Conservation (phyloP, 2,329 filamentous ascomycete species). For the Diaporthe helianthi region DNA sequence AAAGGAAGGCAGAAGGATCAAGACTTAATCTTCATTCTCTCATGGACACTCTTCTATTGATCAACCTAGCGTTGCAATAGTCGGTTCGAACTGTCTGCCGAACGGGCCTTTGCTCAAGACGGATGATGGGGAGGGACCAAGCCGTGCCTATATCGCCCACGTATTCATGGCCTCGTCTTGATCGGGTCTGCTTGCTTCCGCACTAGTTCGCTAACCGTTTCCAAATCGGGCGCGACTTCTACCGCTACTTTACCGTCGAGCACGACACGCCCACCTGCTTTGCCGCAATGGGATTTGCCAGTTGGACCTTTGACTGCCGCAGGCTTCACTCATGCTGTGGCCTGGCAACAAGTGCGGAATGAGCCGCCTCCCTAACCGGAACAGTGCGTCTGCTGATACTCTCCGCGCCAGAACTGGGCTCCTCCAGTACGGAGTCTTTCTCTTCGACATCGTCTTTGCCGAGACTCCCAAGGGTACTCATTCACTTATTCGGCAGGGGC, state of each 20-base stretch:
- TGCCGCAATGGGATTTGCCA: slow-evolving; percentile 33
- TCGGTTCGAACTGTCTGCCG: slow-evolving; percentile 23
- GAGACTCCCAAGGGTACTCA: background rate
- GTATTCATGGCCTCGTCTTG: slow-evolving; percentile 7
- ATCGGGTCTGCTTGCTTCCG: slow-evolving; percentile 37
- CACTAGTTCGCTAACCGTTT: slow-evolving; percentile 45
- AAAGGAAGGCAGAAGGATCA: background rate
- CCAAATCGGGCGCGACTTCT: slow-evolving; percentile 40
- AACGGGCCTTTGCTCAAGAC: background rate
- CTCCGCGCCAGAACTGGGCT: background rate
- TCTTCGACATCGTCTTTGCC: slow-evolving; percentile 10
- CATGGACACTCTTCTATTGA: background rate
- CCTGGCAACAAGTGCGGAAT: slow-evolving; percentile 21
- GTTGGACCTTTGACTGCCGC: slow-evolving; percentile 33
- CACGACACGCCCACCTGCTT: slow-evolving; percentile 34
- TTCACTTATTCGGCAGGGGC: slow-evolving; percentile 16
- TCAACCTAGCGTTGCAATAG: background rate
- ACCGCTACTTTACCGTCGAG: slow-evolving; percentile 36
- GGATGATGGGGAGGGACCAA: background rate
- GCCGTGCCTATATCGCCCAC: background rate
- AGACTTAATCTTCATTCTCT: background rate
- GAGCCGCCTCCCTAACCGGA: background rate
- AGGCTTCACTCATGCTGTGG: slow-evolving; percentile 34
- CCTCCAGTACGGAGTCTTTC: background rate
- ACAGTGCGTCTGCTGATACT: background rate